These are phyloP conservation scores for Ceratobasidium sp. DNA, from an alignment of 1,284 basidiomycete genomes.

Conservation along the genomic window DNA sequence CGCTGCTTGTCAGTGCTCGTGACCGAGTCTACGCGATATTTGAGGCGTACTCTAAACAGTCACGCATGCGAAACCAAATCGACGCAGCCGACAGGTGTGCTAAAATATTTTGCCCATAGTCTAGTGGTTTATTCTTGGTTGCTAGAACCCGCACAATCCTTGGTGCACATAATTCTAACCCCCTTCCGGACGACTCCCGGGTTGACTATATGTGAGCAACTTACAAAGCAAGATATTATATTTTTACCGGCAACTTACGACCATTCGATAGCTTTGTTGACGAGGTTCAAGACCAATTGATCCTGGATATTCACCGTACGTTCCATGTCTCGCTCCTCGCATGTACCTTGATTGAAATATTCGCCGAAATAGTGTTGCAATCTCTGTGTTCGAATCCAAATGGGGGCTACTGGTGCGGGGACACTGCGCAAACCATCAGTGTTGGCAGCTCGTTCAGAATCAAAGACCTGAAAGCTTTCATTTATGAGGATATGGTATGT, in stretches of 20 bases:
- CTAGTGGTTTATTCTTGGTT: not conserved
- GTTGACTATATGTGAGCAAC: constrained; percentile 70
- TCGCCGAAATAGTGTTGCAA: constrained; percentile 57
- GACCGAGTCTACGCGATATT: constrained; percentile 69
- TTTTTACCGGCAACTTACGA: too few relatives aligned
- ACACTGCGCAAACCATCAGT: constrained; percentile 82
- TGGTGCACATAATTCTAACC: constrained; percentile 55
- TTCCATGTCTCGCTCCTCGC: not conserved
- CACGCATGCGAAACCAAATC: constrained; percentile 60
- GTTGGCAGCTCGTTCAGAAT: constrained; percentile 79
- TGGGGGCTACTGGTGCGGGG: constrained; percentile 82
- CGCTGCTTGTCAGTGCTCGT: constrained; percentile 66
- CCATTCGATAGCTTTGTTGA: constrained; percentile 71
- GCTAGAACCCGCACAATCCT: constrained; percentile 68
- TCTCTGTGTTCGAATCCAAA: constrained; percentile 71
- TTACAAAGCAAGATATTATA: too few relatives aligned
- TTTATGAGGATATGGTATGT: constrained; percentile 55
- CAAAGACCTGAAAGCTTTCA: constrained; percentile 75
- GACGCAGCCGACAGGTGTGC: constrained; percentile 74
- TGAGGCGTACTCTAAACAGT: constrained; percentile 67
- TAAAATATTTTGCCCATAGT: constrained; percentile 4
- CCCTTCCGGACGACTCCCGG: constrained; percentile 55
- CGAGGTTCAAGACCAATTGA: constrained; percentile 77
- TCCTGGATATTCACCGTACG: constrained; percentile 73
- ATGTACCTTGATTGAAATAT: not conserved